Conservation (phyloP, 108 stramenopile species). For the Fragilaria crotonensis region DNA sequence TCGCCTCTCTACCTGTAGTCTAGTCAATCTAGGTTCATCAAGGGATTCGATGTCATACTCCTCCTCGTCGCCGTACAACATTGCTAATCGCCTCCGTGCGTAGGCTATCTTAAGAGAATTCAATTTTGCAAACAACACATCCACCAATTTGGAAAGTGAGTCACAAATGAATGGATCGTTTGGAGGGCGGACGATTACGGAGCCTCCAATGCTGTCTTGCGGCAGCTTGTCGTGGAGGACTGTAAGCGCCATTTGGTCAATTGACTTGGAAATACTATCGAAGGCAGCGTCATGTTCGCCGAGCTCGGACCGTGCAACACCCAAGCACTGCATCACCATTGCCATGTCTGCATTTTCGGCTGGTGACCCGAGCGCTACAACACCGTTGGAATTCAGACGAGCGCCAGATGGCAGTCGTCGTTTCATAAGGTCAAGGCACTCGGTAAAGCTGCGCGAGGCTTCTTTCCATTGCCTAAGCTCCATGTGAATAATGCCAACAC, state of each 20-base stretch:
- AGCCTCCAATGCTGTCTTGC: background rate
- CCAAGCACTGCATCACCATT: slow-evolving; percentile 2
- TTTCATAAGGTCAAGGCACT: slow-evolving; percentile 32
- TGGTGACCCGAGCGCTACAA: background rate
- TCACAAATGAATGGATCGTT: slow-evolving; percentile 6
- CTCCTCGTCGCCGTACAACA: background rate
- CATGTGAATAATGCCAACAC: slow-evolving; percentile 36
- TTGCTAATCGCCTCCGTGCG: background rate
- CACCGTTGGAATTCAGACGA: background rate
- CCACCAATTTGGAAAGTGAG: slow-evolving; percentile 4
- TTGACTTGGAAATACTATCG: slow-evolving; percentile 1
- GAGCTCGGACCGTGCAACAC: background rate
- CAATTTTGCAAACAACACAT: background rate
- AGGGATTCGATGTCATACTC: background rate
- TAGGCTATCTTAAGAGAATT: background rate
- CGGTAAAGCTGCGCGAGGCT: slow-evolving; percentile 29
- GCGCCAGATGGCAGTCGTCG: background rate
- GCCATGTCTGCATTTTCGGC: slow-evolving; percentile 1
- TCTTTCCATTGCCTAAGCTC: slow-evolving; percentile 42
- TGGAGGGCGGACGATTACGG: background rate
- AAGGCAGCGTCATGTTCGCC: slow-evolving; percentile 5
- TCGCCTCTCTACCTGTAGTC: background rate
- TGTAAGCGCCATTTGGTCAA: background rate
- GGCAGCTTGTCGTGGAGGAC: background rate
- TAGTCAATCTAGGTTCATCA: background rate